Evolutionary conservation across 2,329 filamentous ascomycete genomes (phyloP).

Genomic region (Cladobotryum mycophilum): DNA sequence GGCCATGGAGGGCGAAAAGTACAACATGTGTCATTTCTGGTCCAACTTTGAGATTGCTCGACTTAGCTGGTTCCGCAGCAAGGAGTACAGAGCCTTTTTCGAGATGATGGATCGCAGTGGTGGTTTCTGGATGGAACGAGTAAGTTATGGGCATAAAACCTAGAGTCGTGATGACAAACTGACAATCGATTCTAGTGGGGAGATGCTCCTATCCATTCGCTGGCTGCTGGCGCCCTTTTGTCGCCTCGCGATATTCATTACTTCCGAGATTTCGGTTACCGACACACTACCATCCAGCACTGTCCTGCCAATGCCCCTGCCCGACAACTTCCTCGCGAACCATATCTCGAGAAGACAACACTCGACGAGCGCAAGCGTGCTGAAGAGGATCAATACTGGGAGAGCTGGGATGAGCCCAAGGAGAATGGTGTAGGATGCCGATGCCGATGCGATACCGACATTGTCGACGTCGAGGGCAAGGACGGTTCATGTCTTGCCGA

Average conservation of each 20-base stretch:
- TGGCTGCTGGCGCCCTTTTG: conserved; percentile 85
- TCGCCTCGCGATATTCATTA: conserved; percentile 85
- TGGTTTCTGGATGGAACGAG: conserved; percentile 98
- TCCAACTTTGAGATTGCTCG: conserved; percentile 98
- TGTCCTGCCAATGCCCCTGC: conserved; percentile 93
- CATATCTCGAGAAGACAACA: conserved; percentile 77
- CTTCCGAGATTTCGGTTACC: conserved; percentile 97
- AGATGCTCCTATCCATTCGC: conserved; percentile 95
- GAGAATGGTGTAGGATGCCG: conserved; percentile 96
- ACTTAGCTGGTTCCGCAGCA: conserved; percentile 92
- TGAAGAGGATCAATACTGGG: conserved; percentile 97
- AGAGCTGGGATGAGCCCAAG: conserved; percentile 74
- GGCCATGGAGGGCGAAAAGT: conserved; percentile 92
- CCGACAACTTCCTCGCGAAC: conserved; percentile 72
- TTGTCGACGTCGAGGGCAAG: conserved; percentile 96
- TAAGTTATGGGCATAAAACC: conserved; percentile 35
- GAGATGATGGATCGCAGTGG: conserved; percentile 98
- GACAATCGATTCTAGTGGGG: conserved; percentile 65
- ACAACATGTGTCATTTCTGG: conserved; percentile 99
- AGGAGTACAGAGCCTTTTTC: conserved; percentile 97
- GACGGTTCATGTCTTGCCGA: conserved; percentile 90
- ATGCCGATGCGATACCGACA: conserved; percentile 94
- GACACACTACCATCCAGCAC: conserved; percentile 97
- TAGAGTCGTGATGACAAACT: conserved; percentile 1
- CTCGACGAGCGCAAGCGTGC: conserved; percentile 73